Evolutionary conservation across 148 eudicot genomes (phyloP), one percentile per base, ranked within the genome.

Genomic region (Amaranthus cruentus): DNA sequence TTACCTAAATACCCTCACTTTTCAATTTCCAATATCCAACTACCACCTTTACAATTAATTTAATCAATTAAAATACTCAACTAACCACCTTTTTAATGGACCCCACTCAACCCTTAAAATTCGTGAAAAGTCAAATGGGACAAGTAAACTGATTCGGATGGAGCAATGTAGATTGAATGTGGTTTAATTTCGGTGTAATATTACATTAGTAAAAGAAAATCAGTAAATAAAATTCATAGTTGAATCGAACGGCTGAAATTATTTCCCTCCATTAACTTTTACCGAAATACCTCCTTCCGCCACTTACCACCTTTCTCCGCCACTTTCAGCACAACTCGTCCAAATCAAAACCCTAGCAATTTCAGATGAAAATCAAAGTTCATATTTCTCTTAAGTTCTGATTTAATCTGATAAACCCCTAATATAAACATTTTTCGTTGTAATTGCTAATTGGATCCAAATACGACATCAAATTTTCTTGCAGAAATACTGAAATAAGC

Each of bases 231-330:
- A 28, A 28, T 3, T 4, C 49, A n/a, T n/a, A n/a, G n/a, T 3
- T 13, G 5, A 14, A 62, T 61, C 14, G 0, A 44, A 42, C 21
- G 67, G 67, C 11, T 11, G 6, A 64, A 43, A 74, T 64, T 3
- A 54, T 57, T 75, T 66, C 77, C 77, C 77, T 75, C 77, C 77
- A 67, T 66, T 12, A 6, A 66, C 14, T 14, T 13, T 46, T 21
- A 0, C 53, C 47, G 38, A 28, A 65, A 47, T n/a, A 9, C 66
- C 44, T 14, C 6, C 53, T 6, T 15, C 66, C 71, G 54, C 55
- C 76, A 53, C 9, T 74, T 59, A 60, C 70, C 76, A 51, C 76
- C 70, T 7, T 71, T 44, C 47, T 62, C 75, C 47, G 56, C 75
- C 75, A 60, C 68, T 62, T 52, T 56, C 4, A 43, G 51, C 73